Percentiles rank a stretch among this genome's conserved stretches.
phyloP scores from a whole-genome alignment of 768 basidiomycete species.

The Cubamyces sp. region DNA sequence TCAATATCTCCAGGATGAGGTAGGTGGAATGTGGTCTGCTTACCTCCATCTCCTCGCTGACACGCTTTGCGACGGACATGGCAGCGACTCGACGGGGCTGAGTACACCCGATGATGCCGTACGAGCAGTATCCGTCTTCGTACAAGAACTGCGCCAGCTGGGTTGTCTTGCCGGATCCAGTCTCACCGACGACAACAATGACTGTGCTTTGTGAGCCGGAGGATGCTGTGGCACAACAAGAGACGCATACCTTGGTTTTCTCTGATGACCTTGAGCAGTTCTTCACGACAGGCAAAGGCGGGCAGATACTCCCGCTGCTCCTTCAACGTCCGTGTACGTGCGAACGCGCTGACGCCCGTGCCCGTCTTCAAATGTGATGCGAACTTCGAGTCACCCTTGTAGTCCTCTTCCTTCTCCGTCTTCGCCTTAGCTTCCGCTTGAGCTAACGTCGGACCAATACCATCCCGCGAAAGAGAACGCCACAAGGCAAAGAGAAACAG shows the following conservation, averaged over 20 bases:
- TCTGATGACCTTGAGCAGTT: slow-evolving; percentile 82
- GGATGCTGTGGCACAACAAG: background rate
- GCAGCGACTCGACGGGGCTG: slow-evolving; percentile 99
- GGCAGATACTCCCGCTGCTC: slow-evolving; percentile 97
- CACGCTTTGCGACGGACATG: slow-evolving; percentile 99
- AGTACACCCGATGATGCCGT: slow-evolving; percentile 94
- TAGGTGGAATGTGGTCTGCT: slow-evolving; percentile 27
- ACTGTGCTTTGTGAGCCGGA: slow-evolving; percentile 51
- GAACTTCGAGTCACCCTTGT: slow-evolving; percentile 96
- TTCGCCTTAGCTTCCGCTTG: slow-evolving; percentile 53
- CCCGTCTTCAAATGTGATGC: slow-evolving; percentile 88
- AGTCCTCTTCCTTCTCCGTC: slow-evolving; percentile 62
- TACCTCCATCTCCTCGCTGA: slow-evolving; percentile 99
- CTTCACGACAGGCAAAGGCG: slow-evolving; percentile 96
- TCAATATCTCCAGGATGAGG: slow-evolving; percentile 12
- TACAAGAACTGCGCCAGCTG: slow-evolving; percentile 95
- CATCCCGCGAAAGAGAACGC: background rate
- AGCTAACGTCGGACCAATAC: slow-evolving; percentile 39
- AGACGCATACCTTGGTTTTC: slow-evolving; percentile 86
- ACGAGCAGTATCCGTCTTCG: slow-evolving; percentile 92
- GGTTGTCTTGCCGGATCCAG: slow-evolving; percentile 99
- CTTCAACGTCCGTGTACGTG: slow-evolving; percentile 81
- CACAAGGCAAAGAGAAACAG: slow-evolving; percentile 29
- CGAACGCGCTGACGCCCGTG: slow-evolving; percentile 79
- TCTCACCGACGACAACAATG: slow-evolving; percentile 96